phyloP scores from a whole-genome alignment of 2,329 filamentous ascomycete species.

The Fusarium equiseti region DNA sequence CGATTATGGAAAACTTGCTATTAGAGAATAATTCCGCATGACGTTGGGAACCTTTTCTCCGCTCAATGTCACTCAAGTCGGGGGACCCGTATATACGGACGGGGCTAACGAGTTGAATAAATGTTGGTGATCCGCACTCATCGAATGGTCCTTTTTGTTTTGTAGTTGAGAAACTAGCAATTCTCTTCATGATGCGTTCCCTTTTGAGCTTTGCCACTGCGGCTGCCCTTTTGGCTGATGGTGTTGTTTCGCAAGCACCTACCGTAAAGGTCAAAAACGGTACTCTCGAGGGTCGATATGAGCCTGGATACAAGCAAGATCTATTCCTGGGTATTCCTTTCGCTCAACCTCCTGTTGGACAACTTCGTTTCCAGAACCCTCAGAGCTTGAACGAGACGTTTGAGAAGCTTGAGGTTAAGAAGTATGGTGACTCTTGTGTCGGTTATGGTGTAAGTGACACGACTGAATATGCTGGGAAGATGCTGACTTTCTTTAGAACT shows the following conservation, averaged over 20 bases:
- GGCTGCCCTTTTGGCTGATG: constrained; percentile 15
- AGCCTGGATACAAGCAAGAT: constrained; percentile 38
- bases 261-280: constrained; percentile 41
- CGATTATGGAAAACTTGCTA: neutral
- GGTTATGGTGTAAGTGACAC: constrained; percentile 36
- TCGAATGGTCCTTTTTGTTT: neutral
- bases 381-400: constrained; percentile 33
- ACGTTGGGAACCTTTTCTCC: constrained; percentile 8
- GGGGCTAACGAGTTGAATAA: neutral
- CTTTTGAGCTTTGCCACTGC: constrained; percentile 12
- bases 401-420: constrained; percentile 27
- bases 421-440: constrained; percentile 45
- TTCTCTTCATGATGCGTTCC: constrained; percentile 16
- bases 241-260: constrained; percentile 21
- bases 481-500: constrained; percentile 22
- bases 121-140: neutral
- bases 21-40: neutral
- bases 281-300: constrained; percentile 38
- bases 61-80: constrained; percentile 1
- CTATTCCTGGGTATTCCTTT: constrained; percentile 43
- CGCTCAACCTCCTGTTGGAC: constrained; percentile 36
- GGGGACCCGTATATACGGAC: neutral
- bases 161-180: neutral
- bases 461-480: rapidly evolving
- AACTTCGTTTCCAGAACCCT: constrained; percentile 36